Percentiles rank a stretch among this genome's conserved stretches.
Evolutionary conservation across 2,329 filamentous ascomycete species (phyloP).

Genomic region (Cercospora sp.): DNA sequence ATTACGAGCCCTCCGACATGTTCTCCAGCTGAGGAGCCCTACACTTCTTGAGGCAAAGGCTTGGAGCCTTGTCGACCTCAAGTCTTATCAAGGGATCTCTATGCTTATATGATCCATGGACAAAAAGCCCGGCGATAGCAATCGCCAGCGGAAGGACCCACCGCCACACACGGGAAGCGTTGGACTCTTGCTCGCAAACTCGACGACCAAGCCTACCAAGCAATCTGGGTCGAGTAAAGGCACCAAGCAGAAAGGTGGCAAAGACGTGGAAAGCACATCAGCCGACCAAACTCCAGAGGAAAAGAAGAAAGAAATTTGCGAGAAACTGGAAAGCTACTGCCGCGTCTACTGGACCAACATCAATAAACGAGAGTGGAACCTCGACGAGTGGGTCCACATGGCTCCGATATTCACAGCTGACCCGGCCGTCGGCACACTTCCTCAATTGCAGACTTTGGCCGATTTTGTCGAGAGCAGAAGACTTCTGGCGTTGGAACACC

Average conservation of each 20-base stretch:
- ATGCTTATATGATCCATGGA: not conserved
- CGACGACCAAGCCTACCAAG: not conserved
- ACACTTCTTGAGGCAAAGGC: not conserved
- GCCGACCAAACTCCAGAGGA: not conserved
- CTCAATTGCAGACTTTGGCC: not conserved
- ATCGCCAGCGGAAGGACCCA: not conserved
- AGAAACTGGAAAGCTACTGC: constrained; percentile 6
- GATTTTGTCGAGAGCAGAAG: constrained; percentile 2
- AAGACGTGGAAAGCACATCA: not conserved
- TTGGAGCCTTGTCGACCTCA: not conserved
- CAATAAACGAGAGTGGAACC: constrained; percentile 4
- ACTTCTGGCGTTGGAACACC: not conserved
- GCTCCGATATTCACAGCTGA: constrained; percentile 1
- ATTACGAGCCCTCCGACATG: not conserved
- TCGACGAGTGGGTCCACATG: not conserved
- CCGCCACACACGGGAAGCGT: constrained; percentile 2
- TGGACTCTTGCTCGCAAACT: not conserved
- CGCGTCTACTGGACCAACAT: not conserved
- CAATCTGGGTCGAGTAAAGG: not conserved
- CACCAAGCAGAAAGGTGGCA: not conserved
- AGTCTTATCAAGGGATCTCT: not conserved
- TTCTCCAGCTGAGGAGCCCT: not conserved
- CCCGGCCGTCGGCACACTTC: not conserved
- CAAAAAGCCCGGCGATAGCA: not conserved
- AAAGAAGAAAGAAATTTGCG: not conserved